Percentiles rank a stretch among this genome's conserved stretches.
Conservation (phyloP, 2,329 filamentous ascomycete genomes). For the Paracorniculantispora psalliotae region DNA sequence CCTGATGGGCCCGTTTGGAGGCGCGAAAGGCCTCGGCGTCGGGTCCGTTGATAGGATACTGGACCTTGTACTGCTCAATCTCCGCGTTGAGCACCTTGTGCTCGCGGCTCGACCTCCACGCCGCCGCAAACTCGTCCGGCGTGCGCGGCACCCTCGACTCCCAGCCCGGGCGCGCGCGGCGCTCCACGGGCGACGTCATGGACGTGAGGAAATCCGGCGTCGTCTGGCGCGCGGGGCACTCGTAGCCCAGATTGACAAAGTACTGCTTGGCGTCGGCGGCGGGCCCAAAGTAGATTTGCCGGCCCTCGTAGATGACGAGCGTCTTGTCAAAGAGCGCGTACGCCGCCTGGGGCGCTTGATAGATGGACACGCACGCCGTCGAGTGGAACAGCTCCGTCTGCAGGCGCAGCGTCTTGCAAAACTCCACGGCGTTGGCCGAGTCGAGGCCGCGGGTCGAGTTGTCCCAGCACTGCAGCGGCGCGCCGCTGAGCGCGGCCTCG, state of each 20-base stretch:
- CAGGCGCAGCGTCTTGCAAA: conserved; percentile 64
- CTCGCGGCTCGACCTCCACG: conserved; percentile 52
- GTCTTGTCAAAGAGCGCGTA: conserved; percentile 63
- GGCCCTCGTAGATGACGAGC: conserved; percentile 53
- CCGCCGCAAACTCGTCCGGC: conserved; percentile 55
- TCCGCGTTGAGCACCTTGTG: conserved; percentile 47
- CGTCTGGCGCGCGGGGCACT: conserved; percentile 61
- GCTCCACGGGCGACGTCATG: conserved; percentile 57
- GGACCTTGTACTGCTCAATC: conserved; percentile 50
- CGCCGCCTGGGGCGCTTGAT: conserved; percentile 60
- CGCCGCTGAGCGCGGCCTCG: conserved; percentile 53
- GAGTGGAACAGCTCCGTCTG: conserved; percentile 62
- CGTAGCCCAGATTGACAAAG: conserved; percentile 63
- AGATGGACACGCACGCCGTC: conserved; percentile 68
- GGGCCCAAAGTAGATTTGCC: conserved; percentile 59
- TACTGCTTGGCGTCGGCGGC: conserved; percentile 57
- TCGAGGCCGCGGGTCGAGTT: conserved; percentile 72
- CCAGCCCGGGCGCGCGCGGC: conserved; percentile 50
- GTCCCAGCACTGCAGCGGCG: conserved; percentile 62
- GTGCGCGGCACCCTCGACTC: conserved; percentile 53
- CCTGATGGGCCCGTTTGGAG: conserved; percentile 49
- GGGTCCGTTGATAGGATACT: conserved; percentile 49
- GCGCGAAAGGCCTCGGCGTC: conserved; percentile 53
- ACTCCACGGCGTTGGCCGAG: conserved; percentile 70
- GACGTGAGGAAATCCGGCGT: conserved; percentile 69